Evolutionary conservation across 352 stramenopile genomes (phyloP).

Genomic region (Globisporangium splendens): DNA sequence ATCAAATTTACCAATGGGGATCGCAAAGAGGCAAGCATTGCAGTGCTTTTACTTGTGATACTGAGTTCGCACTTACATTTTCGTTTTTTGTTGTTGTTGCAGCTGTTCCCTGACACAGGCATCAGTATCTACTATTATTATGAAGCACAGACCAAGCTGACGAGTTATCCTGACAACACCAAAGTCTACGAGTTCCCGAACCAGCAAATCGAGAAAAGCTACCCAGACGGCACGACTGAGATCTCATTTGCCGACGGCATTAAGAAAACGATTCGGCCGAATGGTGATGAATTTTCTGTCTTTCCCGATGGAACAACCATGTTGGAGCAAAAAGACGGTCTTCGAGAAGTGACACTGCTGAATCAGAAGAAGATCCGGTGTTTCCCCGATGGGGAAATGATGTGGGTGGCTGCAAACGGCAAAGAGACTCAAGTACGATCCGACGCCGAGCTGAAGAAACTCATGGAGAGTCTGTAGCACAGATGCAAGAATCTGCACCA

Average conservation of each 20-base stretch:
- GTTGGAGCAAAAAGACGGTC: slow-evolving; percentile 62
- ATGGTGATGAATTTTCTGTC: slow-evolving; percentile 75
- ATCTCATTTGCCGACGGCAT: slow-evolving; percentile 95
- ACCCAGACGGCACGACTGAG: slow-evolving; percentile 90
- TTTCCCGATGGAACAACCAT: slow-evolving; percentile 85
- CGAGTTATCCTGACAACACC: slow-evolving; percentile 90
- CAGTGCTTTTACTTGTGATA: neutral
- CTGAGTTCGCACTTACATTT: slow-evolving; percentile 1
- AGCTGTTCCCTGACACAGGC: slow-evolving; percentile 70
- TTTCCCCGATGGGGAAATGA: slow-evolving; percentile 70
- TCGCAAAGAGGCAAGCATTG: slow-evolving; percentile 80
- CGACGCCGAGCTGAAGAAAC: slow-evolving; percentile 53
- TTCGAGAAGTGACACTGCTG: slow-evolving; percentile 76
- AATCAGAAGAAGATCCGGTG: slow-evolving; percentile 73
- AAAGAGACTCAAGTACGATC: slow-evolving; percentile 56
- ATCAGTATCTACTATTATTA: slow-evolving; percentile 94
- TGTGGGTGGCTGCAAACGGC: slow-evolving; percentile 38
- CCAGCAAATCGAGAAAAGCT: slow-evolving; percentile 92
- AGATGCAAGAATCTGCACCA: neutral
- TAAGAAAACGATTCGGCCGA: slow-evolving; percentile 78
- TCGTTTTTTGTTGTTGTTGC: slow-evolving; percentile 2
- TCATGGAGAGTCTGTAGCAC: slow-evolving; percentile 35
- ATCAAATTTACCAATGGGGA: slow-evolving; percentile 96
- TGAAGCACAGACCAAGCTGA: slow-evolving; percentile 92
- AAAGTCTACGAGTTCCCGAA: slow-evolving; percentile 97